phyloP scores from a whole-genome alignment of 2,329 filamentous ascomycete species.

The Fusarium sp. region DNA sequence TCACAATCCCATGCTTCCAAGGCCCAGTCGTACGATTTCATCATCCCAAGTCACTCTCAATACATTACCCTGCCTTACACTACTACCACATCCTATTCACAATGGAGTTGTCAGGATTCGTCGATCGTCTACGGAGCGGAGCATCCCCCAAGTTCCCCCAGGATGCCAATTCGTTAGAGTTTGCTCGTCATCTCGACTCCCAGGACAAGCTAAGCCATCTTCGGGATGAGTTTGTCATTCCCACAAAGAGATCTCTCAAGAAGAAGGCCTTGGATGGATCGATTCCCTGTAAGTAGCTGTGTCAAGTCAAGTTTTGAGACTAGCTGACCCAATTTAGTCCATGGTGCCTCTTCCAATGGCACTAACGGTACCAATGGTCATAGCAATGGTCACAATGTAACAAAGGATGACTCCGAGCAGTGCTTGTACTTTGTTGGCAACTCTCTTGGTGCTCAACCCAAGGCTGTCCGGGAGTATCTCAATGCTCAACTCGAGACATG shows the following conservation, averaged over 20 bases:
- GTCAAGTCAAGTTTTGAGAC: neutral
- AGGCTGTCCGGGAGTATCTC: constrained; percentile 73
- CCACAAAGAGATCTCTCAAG: constrained; percentile 77
- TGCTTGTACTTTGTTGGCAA: constrained; percentile 89
- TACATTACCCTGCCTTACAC: neutral
- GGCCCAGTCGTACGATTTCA: constrained; percentile 44
- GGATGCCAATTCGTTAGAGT: constrained; percentile 61
- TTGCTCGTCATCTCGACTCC: constrained; percentile 66
- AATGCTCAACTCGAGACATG: constrained; percentile 83
- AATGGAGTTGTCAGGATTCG: constrained; percentile 56
- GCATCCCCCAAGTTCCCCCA: constrained; percentile 59
- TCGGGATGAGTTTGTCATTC: constrained; percentile 80
- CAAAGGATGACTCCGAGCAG: constrained; percentile 49
- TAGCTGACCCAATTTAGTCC: constrained; percentile 14
- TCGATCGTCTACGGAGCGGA: constrained; percentile 57
- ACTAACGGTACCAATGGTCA: constrained; percentile 32
- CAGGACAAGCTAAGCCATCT: constrained; percentile 71
- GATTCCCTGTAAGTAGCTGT: constrained; percentile 52
- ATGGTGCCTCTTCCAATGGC: constrained; percentile 27
- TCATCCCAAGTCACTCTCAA: neutral
- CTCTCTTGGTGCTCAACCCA: constrained; percentile 87
- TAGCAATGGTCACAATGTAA: constrained; percentile 36
- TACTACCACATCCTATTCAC: constrained; percentile 12
- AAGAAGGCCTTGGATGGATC: constrained; percentile 67
- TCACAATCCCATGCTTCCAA: constrained; percentile 38